Percentiles rank a stretch among this genome's conserved stretches.
Conservation (phyloP, 2,329 filamentous ascomycete species). For the Stachybotrys chlorohalonatus region DNA sequence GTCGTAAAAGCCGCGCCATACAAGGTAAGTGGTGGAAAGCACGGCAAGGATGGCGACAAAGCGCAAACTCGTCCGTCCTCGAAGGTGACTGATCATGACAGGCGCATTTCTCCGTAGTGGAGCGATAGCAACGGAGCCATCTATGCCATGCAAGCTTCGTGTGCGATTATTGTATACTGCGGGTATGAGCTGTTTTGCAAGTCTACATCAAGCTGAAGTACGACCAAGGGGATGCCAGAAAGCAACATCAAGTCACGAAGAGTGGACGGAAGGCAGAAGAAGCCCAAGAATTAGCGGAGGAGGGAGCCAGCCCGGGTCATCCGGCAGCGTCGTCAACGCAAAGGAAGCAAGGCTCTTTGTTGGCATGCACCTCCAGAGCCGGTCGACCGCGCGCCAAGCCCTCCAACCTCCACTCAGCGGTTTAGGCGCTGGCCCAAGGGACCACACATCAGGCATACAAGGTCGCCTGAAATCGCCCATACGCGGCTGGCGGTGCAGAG, state of each 20-base stretch:
- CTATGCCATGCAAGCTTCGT: background rate
- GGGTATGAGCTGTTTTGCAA: background rate
- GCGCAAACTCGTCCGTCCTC: slow-evolving; percentile 22
- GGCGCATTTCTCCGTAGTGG: slow-evolving; percentile 1
- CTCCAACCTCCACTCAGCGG: background rate
- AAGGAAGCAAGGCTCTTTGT: background rate
- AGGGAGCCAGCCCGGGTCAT: background rate
- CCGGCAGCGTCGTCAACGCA: background rate
- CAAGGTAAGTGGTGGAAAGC: slow-evolving; percentile 14
- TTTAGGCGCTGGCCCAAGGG: too few relatives aligned
- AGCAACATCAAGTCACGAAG: too few relatives aligned
- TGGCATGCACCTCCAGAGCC: background rate
- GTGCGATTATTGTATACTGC: background rate
- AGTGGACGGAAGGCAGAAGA: too few relatives aligned
- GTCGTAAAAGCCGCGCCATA: slow-evolving; percentile 10
- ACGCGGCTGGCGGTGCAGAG: too few relatives aligned
- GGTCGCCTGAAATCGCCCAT: too few relatives aligned
- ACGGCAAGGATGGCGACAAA: slow-evolving; percentile 20
- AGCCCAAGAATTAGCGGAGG: background rate
- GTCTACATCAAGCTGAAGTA: too few relatives aligned
- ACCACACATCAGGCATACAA: too few relatives aligned
- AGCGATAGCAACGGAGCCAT: background rate
- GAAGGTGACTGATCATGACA: slow-evolving; percentile 19
- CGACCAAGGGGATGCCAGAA: too few relatives aligned
- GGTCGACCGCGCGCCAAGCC: background rate